A percentile compares a stretch with the other conserved stretches of the same genome.
Evolutionary conservation across 495 filamentous ascomycete genomes (phyloP).

Genomic region (Acidomyces sp.): DNA sequence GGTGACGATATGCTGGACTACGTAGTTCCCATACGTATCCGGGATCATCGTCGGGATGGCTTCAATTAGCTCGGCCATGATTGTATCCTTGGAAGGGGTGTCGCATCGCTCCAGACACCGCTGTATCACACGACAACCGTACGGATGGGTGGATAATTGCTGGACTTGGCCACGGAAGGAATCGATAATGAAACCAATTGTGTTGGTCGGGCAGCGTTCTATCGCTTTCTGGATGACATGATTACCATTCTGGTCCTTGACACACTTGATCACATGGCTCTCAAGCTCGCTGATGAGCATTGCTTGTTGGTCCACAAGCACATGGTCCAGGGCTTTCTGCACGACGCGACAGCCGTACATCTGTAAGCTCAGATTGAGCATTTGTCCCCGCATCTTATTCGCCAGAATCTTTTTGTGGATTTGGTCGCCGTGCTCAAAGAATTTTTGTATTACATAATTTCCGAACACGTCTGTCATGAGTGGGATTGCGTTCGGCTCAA

Average conservation of each 20-base stretch:
- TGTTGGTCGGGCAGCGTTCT: constrained; percentile 64
- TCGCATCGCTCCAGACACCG: constrained; percentile 80
- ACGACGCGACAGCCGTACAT: constrained; percentile 96
- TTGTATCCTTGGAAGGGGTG: constrained; percentile 50
- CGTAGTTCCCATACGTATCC: constrained; percentile 94
- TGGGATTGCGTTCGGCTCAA: constrained; percentile 67
- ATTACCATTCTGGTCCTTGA: constrained; percentile 88
- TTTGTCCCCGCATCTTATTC: constrained; percentile 71
- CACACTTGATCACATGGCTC: constrained; percentile 61
- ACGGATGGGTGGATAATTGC: constrained; percentile 62
- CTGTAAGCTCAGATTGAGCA: constrained; percentile 65
- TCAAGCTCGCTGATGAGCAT: constrained; percentile 73
- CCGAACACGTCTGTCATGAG: constrained; percentile 95
- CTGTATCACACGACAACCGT: constrained; percentile 90
- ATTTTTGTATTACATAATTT: constrained; percentile 96
- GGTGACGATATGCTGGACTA: constrained; percentile 85
- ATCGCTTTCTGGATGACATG: constrained; percentile 96
- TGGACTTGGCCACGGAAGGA: constrained; percentile 73
- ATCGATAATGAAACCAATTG: constrained; percentile 81
- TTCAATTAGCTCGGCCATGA: constrained; percentile 67
- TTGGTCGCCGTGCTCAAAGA: constrained; percentile 94
- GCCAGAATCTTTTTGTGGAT: constrained; percentile 80
- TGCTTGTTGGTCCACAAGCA: constrained; percentile 81
- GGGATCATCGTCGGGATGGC: constrained; percentile 60
- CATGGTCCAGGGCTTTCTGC: constrained; percentile 90